Conservation (phyloP, 1,139 yeast species). For the Cylindricascospora bacillispora region DNA sequence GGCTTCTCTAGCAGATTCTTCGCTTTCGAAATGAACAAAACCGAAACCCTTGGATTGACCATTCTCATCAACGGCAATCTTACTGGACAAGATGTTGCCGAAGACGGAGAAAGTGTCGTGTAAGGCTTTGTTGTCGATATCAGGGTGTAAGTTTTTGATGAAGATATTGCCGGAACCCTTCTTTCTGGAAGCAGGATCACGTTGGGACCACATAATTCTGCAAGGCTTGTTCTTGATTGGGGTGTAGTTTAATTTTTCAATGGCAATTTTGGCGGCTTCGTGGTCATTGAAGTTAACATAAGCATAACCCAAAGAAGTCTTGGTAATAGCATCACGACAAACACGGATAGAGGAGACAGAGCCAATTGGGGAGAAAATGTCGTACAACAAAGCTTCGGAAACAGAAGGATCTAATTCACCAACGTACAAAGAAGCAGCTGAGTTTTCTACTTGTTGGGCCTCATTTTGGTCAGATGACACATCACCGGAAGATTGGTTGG, state of each 20-base stretch:
- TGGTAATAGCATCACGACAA: constrained; percentile 96
- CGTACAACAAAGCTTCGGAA: constrained; percentile 90
- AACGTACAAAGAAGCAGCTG: constrained; percentile 82
- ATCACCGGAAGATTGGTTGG: constrained; percentile 16
- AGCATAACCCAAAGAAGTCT: constrained; percentile 96
- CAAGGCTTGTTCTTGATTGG: constrained; percentile 93
- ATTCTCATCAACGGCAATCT: constrained; percentile 89
- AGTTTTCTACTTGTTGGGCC: constrained; percentile 30
- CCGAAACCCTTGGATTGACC: constrained; percentile 96
- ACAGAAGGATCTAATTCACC: constrained; percentile 93
- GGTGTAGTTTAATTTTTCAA: constrained; percentile 90
- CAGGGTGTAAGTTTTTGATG: constrained; percentile 97
- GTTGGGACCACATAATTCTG: constrained; percentile 99
- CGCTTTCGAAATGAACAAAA: constrained; percentile 91
- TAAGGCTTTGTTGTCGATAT: constrained; percentile 96
- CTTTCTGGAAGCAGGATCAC: constrained; percentile 94
- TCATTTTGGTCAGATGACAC: constrained; percentile 21
- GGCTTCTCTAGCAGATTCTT: constrained; percentile 89
- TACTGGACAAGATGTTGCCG: constrained; percentile 92
- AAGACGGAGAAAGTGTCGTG: constrained; percentile 97
- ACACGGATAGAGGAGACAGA: constrained; percentile 96
- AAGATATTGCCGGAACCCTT: constrained; percentile 94
- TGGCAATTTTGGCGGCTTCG: constrained; percentile 87
- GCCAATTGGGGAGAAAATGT: constrained; percentile 89
- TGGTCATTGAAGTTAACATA: constrained; percentile 90